Conservation (phyloP, 2,329 filamentous ascomycete genomes). For the Volutella citrinella region DNA sequence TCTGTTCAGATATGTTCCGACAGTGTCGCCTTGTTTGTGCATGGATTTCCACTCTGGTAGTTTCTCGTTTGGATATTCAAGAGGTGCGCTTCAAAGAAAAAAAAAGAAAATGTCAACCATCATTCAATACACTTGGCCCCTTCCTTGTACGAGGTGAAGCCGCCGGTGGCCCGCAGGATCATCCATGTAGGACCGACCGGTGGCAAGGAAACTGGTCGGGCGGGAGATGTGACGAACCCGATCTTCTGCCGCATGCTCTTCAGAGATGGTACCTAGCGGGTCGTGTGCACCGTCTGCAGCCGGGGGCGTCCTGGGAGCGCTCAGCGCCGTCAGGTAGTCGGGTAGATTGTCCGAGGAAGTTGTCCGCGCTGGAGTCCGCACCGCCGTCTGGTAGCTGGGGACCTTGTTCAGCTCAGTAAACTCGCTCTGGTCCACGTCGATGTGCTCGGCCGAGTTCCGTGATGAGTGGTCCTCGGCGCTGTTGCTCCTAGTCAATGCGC, state of each 20-base stretch:
- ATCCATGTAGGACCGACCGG: conserved; percentile 22
- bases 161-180: conserved; percentile 20
- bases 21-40: conserved; percentile 11
- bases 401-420: conserved; percentile 68
- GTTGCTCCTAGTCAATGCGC: conserved; percentile 50
- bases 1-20: no score
- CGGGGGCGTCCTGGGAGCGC: conserved; percentile 48
- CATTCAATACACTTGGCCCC: conserved; percentile 17
- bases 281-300: conserved; percentile 29
- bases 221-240: conserved; percentile 22
- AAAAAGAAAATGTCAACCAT: conserved; percentile 3
- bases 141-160: conserved; percentile 16
- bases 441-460: conserved; percentile 54
- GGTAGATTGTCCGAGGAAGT: conserved; percentile 53
- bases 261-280: conserved; percentile 30
- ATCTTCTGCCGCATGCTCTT: conserved; percentile 26
- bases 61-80: no score
- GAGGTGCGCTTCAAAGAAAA: background rate
- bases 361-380: conserved; percentile 59
- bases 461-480: conserved; percentile 51
- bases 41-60: no score
- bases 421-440: conserved; percentile 57
- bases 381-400: conserved; percentile 73
- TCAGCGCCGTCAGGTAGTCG: conserved; percentile 63
- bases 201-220: conserved; percentile 19